Base-by-base conservation (phyloP, 2,329 filamentous ascomycete species). In the Coniella lustricola region DNA sequence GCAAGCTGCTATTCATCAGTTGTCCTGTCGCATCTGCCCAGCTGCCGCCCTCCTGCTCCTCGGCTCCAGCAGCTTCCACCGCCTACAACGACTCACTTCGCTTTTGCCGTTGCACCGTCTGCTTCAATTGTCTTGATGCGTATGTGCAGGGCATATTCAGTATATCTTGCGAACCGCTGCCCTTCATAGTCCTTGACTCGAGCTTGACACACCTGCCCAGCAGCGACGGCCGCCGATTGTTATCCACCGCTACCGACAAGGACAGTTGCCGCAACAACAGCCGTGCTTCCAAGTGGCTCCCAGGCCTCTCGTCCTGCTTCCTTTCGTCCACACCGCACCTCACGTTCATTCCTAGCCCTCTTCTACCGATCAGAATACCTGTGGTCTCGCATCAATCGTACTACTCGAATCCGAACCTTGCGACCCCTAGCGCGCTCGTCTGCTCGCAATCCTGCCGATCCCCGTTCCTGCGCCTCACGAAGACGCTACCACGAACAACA, bases 1-100 rank as follows among this genome's bases (percentile, higher is more conserved):
- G 43, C 34, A 31, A 35, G 17, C 34, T 25, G 25, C 40, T 16
- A 16, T 10, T 29, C 25, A 29, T 5, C 10, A 16, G n/a, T 29
- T 29, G 43, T 41, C 37, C 38, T 41, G 38, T 45, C 43, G 43
- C 43, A 45, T 45, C 34, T 45, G 33, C n/a, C 41, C 37, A 22
- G 21, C 20, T 22, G 18, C 38, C 38, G 34, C 35, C 17, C 10
- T 12, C 20, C 37, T 25, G 14, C 38, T 16, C 13, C 8, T 25
- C 29, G 22, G 38, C 21, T 21, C 12, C 38, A 41, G 22, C 37
- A 40, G 14, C 38, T 16, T 22, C 25, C 25, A 29, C 25, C 25
- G 25, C 25, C 25, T 10, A 5, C 25, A 29, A 29, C 25, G 25
- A 29, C 25, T 29, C 25, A 29, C 25, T 29, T 10, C 21, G 7